A percentile compares a stretch with the other conserved stretches of the same genome.
These are phyloP conservation scores for Madurella mycetomatis DNA, from an alignment of 2,329 filamentous ascomycete genomes.

Conservation along the genomic window DNA sequence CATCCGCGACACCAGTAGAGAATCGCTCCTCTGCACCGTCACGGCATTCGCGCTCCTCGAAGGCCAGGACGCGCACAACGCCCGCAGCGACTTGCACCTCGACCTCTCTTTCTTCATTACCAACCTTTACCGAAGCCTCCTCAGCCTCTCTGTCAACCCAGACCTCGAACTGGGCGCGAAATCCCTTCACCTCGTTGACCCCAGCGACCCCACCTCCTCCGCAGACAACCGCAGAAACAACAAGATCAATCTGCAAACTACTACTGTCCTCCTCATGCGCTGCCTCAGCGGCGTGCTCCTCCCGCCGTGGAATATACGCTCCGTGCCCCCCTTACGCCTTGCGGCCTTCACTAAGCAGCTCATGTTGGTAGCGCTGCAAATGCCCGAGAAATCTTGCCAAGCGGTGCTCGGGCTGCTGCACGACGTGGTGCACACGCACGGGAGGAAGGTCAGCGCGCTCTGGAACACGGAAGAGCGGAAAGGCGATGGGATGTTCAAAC, in stretches of 20 bases:
- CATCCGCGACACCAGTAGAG: constrained; percentile 71
- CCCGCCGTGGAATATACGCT: constrained; percentile 66
- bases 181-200: constrained; percentile 66
- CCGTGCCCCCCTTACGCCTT: constrained; percentile 76
- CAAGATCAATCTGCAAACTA: constrained; percentile 92
- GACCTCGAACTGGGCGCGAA: constrained; percentile 80
- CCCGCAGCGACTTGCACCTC: constrained; percentile 73
- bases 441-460: constrained; percentile 73
- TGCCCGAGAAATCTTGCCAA: constrained; percentile 84
- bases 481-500: constrained; percentile 82
- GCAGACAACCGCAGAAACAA: constrained; percentile 35
- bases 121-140: constrained; percentile 83
- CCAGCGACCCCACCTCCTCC: constrained; percentile 41
- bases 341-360: constrained; percentile 92
- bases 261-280: constrained; percentile 84
- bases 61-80: constrained; percentile 86
- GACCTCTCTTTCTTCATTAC: constrained; percentile 95
- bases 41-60: constrained; percentile 95
- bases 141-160: constrained; percentile 72
- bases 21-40: constrained; percentile 88
- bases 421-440: constrained; percentile 76
- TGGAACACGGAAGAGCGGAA: constrained; percentile 94
- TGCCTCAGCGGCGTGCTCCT: constrained; percentile 79
- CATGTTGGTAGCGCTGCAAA: constrained; percentile 72
- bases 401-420: constrained; percentile 74